A percentile compares a stretch with the other conserved stretches of the same genome.
phyloP scores from a whole-genome alignment of 208 protist species.

The Leptomonas seymouri region DNA sequence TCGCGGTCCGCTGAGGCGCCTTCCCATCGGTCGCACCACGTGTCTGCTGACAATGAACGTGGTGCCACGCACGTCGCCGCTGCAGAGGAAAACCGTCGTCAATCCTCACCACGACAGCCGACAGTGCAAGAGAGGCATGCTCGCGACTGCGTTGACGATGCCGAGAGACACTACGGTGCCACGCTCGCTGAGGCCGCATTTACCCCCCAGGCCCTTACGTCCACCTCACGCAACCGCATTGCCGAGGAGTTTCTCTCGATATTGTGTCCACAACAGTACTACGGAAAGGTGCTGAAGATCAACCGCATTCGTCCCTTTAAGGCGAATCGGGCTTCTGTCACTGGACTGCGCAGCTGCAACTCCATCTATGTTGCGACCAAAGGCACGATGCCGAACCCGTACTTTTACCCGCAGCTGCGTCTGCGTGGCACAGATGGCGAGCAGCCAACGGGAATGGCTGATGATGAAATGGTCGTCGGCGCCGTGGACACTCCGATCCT shows the following conservation, averaged over 20 bases:
- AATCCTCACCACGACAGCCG: constrained; percentile 6
- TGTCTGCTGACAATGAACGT: background rate
- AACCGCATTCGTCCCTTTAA: constrained; percentile 62
- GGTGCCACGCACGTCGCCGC: background rate
- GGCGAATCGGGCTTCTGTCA: constrained; percentile 35
- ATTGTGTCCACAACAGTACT: constrained; percentile 87
- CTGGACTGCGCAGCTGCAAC: constrained; percentile 57
- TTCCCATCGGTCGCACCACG: constrained; percentile 18
- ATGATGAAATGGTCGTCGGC: constrained; percentile 20
- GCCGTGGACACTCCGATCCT: constrained; percentile 67
- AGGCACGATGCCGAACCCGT: constrained; percentile 63
- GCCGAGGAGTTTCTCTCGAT: constrained; percentile 78
- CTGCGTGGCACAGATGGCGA: constrained; percentile 55
- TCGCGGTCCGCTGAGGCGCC: constrained; percentile 17
- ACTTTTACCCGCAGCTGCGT: constrained; percentile 81
- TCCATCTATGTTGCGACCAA: constrained; percentile 88
- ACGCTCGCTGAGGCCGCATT: constrained; percentile 22
- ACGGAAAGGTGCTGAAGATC: constrained; percentile 80
- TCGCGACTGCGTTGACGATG: background rate
- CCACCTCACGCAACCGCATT: constrained; percentile 52
- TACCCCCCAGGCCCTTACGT: constrained; percentile 39
- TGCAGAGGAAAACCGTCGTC: constrained; percentile 13
- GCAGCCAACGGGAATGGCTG: constrained; percentile 3
- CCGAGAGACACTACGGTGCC: background rate
- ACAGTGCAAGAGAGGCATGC: background rate